Base-by-base conservation (phyloP, 768 basidiomycete species). In the Suillus ampliporus region DNA sequence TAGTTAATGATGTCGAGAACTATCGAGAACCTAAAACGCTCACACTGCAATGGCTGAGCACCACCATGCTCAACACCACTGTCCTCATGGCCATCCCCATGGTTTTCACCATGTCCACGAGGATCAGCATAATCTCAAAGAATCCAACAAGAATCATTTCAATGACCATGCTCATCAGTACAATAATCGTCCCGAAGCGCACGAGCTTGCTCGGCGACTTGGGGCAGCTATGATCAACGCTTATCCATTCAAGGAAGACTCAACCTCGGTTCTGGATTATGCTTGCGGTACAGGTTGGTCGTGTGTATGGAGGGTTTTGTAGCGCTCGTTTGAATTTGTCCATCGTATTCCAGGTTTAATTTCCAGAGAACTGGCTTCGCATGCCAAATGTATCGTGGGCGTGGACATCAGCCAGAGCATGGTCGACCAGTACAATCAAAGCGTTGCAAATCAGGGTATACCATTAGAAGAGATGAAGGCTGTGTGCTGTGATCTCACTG, bases 381-480 rank as follows among this genome's bases (percentile, higher is more conserved):
- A 89, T 65, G 83, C 83, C 51, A 89, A 86, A 70, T 79, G 79
- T 35, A 83, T 93, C 64, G 74, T 92, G 17, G 92, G 91, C 11
- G 86, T 90, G 17, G 92, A 94, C 69, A 89, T 92, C 69, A 91
- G 87, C 74, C 86, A 87, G 65, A 83, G 75, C 1, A 84, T 87
- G 79, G 88, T 93, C 10, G 86, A 91, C 60, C 74, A 79, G 17
- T 94, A 85, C 78, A 91, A 91, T 73, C 68, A 74, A 57, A 77
- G 80, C 23, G 85, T 86, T 14, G 62, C 62, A 21, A 84, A 88
- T 60, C 87, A 91, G 61, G 89, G 90, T 5, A 83, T 91, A 41
- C 68, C 81, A 1, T 74, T 79, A 1, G 86, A 89, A 57, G 88
- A 90, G 68, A 89, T 92, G 88, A 79, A 78, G 11, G 89, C 89